Evolutionary conservation across 768 basidiomycete species (phyloP), one percentile per base, ranked within the genome.

Genomic region (Mycena galopus): DNA sequence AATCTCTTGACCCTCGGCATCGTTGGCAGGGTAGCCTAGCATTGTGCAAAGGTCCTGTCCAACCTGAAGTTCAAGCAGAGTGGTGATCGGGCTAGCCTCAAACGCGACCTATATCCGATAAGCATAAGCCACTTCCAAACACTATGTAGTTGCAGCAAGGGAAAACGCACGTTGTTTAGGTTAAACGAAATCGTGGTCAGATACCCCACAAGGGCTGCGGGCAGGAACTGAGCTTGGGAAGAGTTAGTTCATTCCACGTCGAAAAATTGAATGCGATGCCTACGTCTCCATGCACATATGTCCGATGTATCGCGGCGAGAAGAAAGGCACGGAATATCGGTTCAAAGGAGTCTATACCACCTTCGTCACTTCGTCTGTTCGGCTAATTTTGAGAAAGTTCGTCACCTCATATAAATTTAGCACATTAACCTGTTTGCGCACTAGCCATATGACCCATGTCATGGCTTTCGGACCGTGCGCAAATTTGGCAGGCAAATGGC

Each of bases 281-380:
- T 17, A 56, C 55, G 32, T 56, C 21, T 56, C 55, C 55, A 56
- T 56, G 19, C 55, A 56, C 55, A 56, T 56, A 19, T 56, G 55
- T 5, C 55, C 55, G 17, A 56, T 56, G 16, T 56, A 56, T 19
- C 55, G 30, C 17, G 30, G 30, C 17, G 55, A 56, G 19, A 56
- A 56, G 30, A 56, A 56, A 12, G 55, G 55, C 55, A 56, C 55
- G 1, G 55, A 56, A 21, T 56, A n/a, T 5, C 11, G 21, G 44
- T 21, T 47, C 44, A 47, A 11, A n/a, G n/a, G n/a, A n/a, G n/a
- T n/a, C n/a, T n/a, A n/a, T n/a, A n/a, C n/a, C n/a, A n/a, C n/a
- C n/a, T n/a, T n/a, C n/a, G n/a, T n/a, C n/a, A n/a, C n/a, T n/a
- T n/a, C n/a, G n/a, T n/a, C n/a, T n/a, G n/a, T n/a, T n/a, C n/a